These are phyloP conservation scores for Candida sanyaensis DNA, from an alignment of 1,139 yeast genomes.

Conservation along the genomic window DNA sequence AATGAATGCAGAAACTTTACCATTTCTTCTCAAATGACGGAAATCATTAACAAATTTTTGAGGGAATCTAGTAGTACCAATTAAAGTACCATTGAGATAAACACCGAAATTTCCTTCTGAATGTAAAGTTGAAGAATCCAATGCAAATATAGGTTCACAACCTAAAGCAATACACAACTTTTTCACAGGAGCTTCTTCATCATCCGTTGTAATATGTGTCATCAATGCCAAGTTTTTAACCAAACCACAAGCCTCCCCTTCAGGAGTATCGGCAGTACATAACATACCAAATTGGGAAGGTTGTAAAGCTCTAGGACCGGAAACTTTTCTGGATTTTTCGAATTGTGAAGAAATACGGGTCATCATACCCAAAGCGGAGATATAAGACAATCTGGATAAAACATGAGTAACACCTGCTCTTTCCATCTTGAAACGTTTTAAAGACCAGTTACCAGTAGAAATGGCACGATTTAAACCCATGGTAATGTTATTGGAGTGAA, in stretches of 20 bases:
- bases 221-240: conserved; percentile 94
- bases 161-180: conserved; percentile 80
- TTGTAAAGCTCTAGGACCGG: conserved; percentile 98
- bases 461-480: conserved; percentile 95
- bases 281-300: conserved; percentile 99
- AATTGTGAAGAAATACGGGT: conserved; percentile 98
- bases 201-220: conserved; percentile 99
- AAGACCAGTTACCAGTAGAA: conserved; percentile 98
- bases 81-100: conserved; percentile 88
- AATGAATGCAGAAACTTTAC: conserved; percentile 86
- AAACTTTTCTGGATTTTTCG: conserved; percentile 95
- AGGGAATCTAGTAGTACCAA: conserved; percentile 89
- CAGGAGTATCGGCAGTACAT: conserved; percentile 99
- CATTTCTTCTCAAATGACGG: conserved; percentile 79
- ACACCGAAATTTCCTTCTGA: conserved; percentile 78
- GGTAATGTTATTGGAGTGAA: conserved; percentile 90
- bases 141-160: conserved; percentile 79
- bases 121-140: conserved; percentile 85
- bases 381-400: conserved; percentile 83
- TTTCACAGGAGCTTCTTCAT: conserved; percentile 87
- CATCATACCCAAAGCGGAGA: conserved; percentile 98
- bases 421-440: conserved; percentile 99
- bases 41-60: conserved; percentile 75
- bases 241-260: conserved; percentile 99
- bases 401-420: conserved; percentile 99